phyloP scores from a whole-genome alignment of 1,284 basidiomycete genomes.

The Melampsora americana region DNA sequence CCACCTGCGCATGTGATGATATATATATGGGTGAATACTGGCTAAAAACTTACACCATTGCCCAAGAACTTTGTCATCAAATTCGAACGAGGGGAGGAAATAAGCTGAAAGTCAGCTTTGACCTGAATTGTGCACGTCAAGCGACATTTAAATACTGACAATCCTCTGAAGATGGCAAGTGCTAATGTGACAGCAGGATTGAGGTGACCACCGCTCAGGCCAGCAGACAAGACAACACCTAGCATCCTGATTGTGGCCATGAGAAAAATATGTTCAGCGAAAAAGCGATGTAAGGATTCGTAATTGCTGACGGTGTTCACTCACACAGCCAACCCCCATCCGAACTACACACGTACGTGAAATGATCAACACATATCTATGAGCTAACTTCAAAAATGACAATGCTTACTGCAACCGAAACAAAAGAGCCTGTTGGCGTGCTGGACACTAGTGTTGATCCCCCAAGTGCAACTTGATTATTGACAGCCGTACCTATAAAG shows the following conservation, averaged over 20 bases:
- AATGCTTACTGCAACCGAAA: constrained; percentile 22
- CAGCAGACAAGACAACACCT: constrained; percentile 34
- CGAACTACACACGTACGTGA: constrained; percentile 15
- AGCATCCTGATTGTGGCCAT: constrained; percentile 9
- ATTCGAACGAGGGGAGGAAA: not conserved
- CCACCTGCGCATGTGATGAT: not conserved
- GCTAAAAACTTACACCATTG: not conserved
- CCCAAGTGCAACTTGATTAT: constrained; percentile 38
- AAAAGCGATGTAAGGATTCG: not conserved
- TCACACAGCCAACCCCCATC: constrained; percentile 42
- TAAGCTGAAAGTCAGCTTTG: not conserved
- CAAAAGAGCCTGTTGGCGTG: constrained; percentile 17
- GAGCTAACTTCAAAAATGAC: not conserved
- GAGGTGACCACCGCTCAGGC: constrained; percentile 43
- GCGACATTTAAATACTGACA: constrained; percentile 2
- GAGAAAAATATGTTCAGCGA: not conserved
- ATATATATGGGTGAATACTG: too few relatives aligned
- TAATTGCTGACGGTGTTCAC: not conserved
- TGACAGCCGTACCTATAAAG: constrained; percentile 37
- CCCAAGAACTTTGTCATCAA: not conserved
- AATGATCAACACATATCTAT: not conserved
- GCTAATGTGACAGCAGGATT: constrained; percentile 40
- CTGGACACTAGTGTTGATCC: constrained; percentile 24
- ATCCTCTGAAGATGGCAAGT: constrained; percentile 32
- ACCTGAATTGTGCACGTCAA: not conserved